Conservation (phyloP, 176 grass and related monocot species). For the Puya raimondii region DNA sequence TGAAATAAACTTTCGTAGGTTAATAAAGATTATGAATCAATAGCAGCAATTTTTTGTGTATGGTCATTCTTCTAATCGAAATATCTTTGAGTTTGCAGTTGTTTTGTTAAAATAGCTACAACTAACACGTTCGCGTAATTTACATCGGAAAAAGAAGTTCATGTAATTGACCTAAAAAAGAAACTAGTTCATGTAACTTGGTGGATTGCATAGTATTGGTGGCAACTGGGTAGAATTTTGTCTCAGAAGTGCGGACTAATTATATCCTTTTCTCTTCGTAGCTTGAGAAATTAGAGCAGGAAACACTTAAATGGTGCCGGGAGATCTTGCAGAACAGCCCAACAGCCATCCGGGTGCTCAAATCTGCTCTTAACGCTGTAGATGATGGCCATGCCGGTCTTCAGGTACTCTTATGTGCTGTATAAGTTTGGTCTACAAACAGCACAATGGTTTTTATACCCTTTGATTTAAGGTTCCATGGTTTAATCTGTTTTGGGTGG, state of each 20-base stretch:
- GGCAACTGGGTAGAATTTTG: background rate
- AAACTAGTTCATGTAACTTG: background rate
- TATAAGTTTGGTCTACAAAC: background rate
- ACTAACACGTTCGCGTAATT: too few species aligned
- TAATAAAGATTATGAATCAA: too few species aligned
- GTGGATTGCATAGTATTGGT: background rate
- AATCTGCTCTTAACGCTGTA: conserved; percentile 76
- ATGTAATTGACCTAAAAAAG: background rate
- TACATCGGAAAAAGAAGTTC: too few species aligned
- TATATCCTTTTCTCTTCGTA: conserved; percentile 18
- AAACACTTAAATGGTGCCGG: conserved; percentile 83
- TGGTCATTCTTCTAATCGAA: too few species aligned
- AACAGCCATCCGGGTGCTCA: conserved; percentile 72
- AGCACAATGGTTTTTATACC: too few species aligned
- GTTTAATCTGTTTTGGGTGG: background rate
- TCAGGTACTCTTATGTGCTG: conserved; percentile 41
- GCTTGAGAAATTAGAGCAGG: conserved; percentile 65
- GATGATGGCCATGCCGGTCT: conserved; percentile 86
- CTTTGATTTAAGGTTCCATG: background rate
- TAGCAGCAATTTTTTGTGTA: too few species aligned
- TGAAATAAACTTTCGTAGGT: too few species aligned
- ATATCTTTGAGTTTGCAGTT: too few species aligned
- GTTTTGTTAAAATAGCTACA: too few species aligned
- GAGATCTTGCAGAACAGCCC: conserved; percentile 79
- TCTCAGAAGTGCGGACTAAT: background rate